phyloP scores from a whole-genome alignment of 2,329 filamentous ascomycete species.

The Verticillium nonalfalfae region DNA sequence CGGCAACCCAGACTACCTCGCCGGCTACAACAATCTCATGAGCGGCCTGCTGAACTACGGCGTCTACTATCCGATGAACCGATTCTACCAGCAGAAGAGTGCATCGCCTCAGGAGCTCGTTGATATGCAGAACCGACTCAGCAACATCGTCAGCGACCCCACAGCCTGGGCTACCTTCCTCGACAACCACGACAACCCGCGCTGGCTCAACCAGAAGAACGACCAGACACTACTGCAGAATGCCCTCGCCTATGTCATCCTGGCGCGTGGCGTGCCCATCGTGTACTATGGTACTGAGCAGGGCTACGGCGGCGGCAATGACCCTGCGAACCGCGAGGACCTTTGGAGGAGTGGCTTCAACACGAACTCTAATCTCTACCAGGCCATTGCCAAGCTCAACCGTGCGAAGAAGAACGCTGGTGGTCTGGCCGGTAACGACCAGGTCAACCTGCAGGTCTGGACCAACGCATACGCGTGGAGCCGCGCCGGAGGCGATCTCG shows the following conservation, averaged over 20 bases:
- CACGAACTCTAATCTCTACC: conserved; percentile 39
- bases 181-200: conserved; percentile 54
- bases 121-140: conserved; percentile 28
- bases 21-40: conserved; percentile 47
- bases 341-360: conserved; percentile 48
- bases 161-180: conserved; percentile 43
- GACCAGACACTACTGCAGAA: conserved; percentile 55
- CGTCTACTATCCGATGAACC: conserved; percentile 34
- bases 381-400: conserved; percentile 37
- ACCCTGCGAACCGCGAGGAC: conserved; percentile 49
- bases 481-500: conserved; percentile 32
- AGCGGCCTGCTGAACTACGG: conserved; percentile 58
- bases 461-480: conserved; percentile 37
- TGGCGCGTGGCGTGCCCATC: conserved; percentile 56
- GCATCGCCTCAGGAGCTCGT: conserved; percentile 31
- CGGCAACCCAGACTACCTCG: conserved; percentile 42
- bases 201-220: conserved; percentile 43
- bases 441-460: conserved; percentile 33
- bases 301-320: conserved; percentile 41
- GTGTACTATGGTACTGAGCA: conserved; percentile 64
- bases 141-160: conserved; percentile 32
- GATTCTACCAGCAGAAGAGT: conserved; percentile 27
- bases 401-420: conserved; percentile 36
- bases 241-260: conserved; percentile 53
- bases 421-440: conserved; percentile 35